phyloP scores from a whole-genome alignment of 192 early-diverging fungal species.

The Gamsiella multidivaricata region DNA sequence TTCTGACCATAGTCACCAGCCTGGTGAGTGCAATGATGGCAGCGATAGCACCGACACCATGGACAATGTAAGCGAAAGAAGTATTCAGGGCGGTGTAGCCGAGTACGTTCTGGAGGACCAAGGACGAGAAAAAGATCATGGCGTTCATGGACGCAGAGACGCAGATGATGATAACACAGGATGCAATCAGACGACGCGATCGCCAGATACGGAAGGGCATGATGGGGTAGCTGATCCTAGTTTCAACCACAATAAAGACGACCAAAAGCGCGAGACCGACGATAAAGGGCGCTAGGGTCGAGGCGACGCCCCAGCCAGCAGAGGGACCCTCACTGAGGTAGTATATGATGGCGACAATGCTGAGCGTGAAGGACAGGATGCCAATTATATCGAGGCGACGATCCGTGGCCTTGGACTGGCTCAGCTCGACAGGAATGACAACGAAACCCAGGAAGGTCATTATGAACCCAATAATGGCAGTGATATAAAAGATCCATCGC shows the following conservation, averaged over 20 bases:
- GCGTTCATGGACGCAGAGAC: slow-evolving; percentile 18
- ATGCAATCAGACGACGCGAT: slow-evolving; percentile 6
- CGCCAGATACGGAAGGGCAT: slow-evolving; percentile 27
- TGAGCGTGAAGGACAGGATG: slow-evolving; percentile 13
- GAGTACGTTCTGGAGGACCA: slow-evolving; percentile 18
- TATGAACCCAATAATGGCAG: slow-evolving; percentile 18
- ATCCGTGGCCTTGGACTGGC: slow-evolving; percentile 1
- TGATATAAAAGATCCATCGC: slow-evolving; percentile 52
- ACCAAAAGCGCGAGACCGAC: slow-evolving; percentile 12
- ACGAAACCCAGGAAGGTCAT: slow-evolving; percentile 26
- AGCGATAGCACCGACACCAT: slow-evolving; percentile 21
- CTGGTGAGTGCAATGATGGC: neutral
- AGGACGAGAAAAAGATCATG: slow-evolving; percentile 27
- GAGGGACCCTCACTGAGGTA: slow-evolving; percentile 25
- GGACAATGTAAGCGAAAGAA: slow-evolving; percentile 8
- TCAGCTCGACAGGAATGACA: slow-evolving; percentile 9
- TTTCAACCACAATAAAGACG: slow-evolving; percentile 2
- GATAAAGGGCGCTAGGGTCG: neutral
- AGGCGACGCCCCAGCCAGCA: slow-evolving; percentile 6
- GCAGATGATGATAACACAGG: neutral
- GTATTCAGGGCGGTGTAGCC: slow-evolving; percentile 5
- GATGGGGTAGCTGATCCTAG: slow-evolving; percentile 11
- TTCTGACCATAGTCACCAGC: slow-evolving; percentile 1
- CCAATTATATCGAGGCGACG: slow-evolving; percentile 29
- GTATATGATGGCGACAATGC: slow-evolving; percentile 33